Conservation (phyloP, 176 grass and related monocot species). For the Oryza meridionalis region DNA sequence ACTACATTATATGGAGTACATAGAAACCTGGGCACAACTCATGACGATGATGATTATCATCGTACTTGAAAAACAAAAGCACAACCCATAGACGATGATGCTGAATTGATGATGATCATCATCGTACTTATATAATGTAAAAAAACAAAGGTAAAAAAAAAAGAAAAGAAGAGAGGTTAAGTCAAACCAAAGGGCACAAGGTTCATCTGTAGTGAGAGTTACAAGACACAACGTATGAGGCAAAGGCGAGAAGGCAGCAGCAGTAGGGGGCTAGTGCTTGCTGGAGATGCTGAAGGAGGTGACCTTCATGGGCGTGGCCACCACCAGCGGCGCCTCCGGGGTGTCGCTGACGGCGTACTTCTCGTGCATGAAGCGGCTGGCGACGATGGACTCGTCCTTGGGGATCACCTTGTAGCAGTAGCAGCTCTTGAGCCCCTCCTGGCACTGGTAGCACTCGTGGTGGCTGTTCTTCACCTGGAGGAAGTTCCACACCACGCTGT, state of each 20-base stretch:
- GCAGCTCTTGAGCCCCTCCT: conserved; percentile 88
- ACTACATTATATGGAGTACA: not conserved
- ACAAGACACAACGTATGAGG: conserved; percentile 34
- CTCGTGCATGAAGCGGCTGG: conserved; percentile 88
- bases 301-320: conserved; percentile 89
- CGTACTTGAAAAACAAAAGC: not conserved
- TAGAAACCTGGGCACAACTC: not conserved
- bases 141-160: not conserved
- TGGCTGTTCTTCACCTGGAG: conserved; percentile 87
- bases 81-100: conserved; percentile 2
- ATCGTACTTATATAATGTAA: not conserved
- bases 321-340: conserved; percentile 79
- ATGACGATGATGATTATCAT: not conserved
- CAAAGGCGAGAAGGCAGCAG: no score
- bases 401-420: conserved; percentile 95
- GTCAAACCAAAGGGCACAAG: not conserved
- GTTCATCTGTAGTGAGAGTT: conserved; percentile 6
- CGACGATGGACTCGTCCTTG: conserved; percentile 82
- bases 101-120: not conserved
- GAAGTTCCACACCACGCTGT: conserved; percentile 94
- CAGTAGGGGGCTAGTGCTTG: conserved; percentile 54
- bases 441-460: conserved; percentile 80
- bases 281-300: conserved; percentile 79
- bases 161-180: not conserved
- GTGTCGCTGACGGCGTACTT: conserved; percentile 71